These are phyloP conservation scores for Onygena corvina DNA, from an alignment of 2,329 filamentous ascomycete genomes.

Conservation along the genomic window DNA sequence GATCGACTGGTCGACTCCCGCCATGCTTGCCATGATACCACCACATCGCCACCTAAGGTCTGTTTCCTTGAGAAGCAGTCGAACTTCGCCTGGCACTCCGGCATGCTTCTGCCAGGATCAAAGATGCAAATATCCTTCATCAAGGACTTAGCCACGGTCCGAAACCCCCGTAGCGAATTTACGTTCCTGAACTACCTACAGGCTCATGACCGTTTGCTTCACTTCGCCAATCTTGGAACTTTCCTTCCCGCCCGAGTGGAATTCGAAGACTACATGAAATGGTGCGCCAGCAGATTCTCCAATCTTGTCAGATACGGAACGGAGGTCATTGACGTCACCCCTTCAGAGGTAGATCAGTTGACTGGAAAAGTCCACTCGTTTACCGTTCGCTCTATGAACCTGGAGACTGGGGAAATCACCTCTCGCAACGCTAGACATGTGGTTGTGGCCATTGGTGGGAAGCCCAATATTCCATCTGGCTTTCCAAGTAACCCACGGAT, in stretches of 20 bases:
- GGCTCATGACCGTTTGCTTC: slow-evolving; percentile 63
- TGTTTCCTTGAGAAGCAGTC: slow-evolving; percentile 78
- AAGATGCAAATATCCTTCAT: slow-evolving; percentile 98
- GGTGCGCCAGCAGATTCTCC: slow-evolving; percentile 73
- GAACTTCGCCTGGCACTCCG: slow-evolving; percentile 80
- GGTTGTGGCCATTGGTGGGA: slow-evolving; percentile 54
- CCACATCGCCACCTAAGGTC: slow-evolving; percentile 50
- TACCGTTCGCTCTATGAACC: slow-evolving; percentile 52
- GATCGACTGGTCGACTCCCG: slow-evolving; percentile 52
- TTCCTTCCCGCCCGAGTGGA: slow-evolving; percentile 77
- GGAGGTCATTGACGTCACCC: slow-evolving; percentile 61
- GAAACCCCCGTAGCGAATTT: slow-evolving; percentile 79
- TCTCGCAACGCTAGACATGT: slow-evolving; percentile 38
- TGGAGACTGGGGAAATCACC: slow-evolving; percentile 34
- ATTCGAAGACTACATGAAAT: slow-evolving; percentile 90
- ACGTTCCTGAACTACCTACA: slow-evolving; percentile 94
- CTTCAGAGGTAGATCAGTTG: slow-evolving; percentile 39
- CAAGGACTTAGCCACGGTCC: slow-evolving; percentile 83
- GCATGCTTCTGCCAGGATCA: slow-evolving; percentile 84
- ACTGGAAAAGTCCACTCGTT: slow-evolving; percentile 51
- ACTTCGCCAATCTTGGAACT: slow-evolving; percentile 82
- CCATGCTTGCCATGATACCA: slow-evolving; percentile 28
- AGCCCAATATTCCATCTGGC: slow-evolving; percentile 56
- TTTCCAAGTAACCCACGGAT: slow-evolving; percentile 62
- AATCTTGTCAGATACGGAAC: slow-evolving; percentile 61